Conservation (phyloP, 495 filamentous ascomycete genomes). For the Hypoxylon trugodes region DNA sequence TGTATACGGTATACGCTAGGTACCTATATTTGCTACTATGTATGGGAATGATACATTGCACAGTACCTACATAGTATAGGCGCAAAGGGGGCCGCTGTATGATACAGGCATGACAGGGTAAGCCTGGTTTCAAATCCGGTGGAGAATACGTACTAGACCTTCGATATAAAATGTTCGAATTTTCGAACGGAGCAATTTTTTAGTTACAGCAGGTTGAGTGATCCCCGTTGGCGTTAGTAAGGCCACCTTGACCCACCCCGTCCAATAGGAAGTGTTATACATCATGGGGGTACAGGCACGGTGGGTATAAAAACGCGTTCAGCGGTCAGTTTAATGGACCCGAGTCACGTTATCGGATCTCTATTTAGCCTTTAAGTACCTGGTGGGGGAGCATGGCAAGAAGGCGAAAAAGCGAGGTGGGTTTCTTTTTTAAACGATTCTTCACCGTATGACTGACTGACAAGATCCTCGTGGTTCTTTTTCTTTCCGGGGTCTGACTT, state of each 20-base stretch:
- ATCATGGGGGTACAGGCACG: conserved; percentile 4
- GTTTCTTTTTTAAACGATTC: background rate
- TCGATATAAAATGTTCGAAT: conserved; percentile 14
- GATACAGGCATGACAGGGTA: conserved; percentile 16
- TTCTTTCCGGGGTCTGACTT: conserved; percentile 13
- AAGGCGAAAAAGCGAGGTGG: conserved; percentile 3
- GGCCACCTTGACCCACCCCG: conserved; percentile 10
- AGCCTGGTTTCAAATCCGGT: conserved; percentile 4
- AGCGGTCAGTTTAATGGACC: conserved; percentile 29
- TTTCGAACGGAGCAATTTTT: too few species aligned
- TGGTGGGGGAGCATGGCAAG: background rate
- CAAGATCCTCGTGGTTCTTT: conserved; percentile 3
- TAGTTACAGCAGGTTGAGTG: conserved; percentile 2
- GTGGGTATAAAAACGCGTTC: background rate
- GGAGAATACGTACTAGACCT: conserved; percentile 2
- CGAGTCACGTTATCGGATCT: conserved; percentile 36
- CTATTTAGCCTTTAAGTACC: conserved; percentile 23
- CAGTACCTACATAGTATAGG: too few species aligned
- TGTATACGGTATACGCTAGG: background rate
- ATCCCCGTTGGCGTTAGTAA: conserved; percentile 19
- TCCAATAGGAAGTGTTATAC: conserved; percentile 9
- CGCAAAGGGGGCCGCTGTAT: too few species aligned
- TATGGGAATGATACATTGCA: too few species aligned
- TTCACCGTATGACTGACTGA: conserved; percentile 22
- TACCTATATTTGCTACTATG: too few species aligned